Evolutionary conservation across 208 protist genomes (phyloP).

Genomic region (Trypanosoma congolense): DNA sequence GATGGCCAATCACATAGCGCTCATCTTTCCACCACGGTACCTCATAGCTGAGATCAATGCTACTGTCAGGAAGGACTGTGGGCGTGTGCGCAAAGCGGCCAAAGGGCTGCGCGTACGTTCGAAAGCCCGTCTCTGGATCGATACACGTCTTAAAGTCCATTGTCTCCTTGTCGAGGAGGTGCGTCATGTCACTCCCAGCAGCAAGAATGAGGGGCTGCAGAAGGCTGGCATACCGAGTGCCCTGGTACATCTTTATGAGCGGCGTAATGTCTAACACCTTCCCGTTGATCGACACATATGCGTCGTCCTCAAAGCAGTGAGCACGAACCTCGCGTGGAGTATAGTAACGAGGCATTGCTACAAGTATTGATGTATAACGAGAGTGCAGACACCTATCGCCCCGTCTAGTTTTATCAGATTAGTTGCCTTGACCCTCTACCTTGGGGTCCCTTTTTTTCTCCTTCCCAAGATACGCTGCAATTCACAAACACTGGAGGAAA

Average conservation of each 20-base stretch:
- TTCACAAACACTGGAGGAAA: too few relatives aligned
- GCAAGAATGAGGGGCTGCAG: constrained; percentile 76
- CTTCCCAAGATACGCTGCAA: too few relatives aligned
- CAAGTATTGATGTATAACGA: too few relatives aligned
- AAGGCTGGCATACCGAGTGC: constrained; percentile 43
- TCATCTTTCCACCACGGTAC: constrained; percentile 90
- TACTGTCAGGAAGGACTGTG: constrained; percentile 72
- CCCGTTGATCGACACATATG: constrained; percentile 85
- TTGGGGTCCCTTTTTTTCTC: too few relatives aligned
- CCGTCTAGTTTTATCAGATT: too few relatives aligned
- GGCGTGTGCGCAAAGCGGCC: constrained; percentile 88
- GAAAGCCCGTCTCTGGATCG: constrained; percentile 79
- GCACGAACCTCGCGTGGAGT: constrained; percentile 85
- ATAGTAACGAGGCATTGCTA: constrained; percentile 74
- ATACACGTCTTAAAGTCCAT: constrained; percentile 81
- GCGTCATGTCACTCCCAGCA: constrained; percentile 87
- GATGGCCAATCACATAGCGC: constrained; percentile 74
- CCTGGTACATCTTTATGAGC: constrained; percentile 71
- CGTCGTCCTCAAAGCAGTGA: constrained; percentile 86
- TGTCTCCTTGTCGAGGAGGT: constrained; percentile 84
- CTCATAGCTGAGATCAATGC: constrained; percentile 79
- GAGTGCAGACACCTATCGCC: too few relatives aligned
- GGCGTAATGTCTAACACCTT: constrained; percentile 88
- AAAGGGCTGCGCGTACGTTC: constrained; percentile 81
- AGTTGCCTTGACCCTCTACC: too few relatives aligned